These are phyloP conservation scores for Groenewaldozyma salmanticensis DNA, from an alignment of 805 yeast species.

Conservation along the genomic window DNA sequence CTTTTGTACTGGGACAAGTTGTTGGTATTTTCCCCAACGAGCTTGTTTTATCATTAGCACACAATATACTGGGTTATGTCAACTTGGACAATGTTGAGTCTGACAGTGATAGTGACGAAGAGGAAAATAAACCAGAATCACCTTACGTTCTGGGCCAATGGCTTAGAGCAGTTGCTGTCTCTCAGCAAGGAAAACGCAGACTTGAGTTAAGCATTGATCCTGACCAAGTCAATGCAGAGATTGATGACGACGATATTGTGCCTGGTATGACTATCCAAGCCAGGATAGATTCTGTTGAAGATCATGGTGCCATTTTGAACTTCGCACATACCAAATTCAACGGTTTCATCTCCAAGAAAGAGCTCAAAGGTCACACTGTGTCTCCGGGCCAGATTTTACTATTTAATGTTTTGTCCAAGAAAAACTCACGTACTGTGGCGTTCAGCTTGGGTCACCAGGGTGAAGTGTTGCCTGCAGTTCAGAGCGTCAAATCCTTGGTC, in stretches of 20 bases:
- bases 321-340: conserved; percentile 47
- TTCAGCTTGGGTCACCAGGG: conserved; percentile 15
- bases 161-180: conserved; percentile 71
- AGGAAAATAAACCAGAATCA: conserved; percentile 41
- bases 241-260: conserved; percentile 43
- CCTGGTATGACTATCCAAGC: conserved; percentile 64
- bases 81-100: conserved; percentile 25
- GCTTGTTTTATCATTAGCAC: conserved; percentile 64
- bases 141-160: conserved; percentile 68
- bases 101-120: conserved; percentile 30
- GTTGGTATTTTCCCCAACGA: conserved; percentile 50
- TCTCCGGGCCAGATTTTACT: conserved; percentile 64
- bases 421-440: conserved; percentile 44
- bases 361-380: conserved; percentile 34
- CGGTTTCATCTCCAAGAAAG: conserved; percentile 73
- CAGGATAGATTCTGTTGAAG: conserved; percentile 72
- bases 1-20: conserved; percentile 70
- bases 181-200: conserved; percentile 47
- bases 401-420: conserved; percentile 46
- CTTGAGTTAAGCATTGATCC: conserved; percentile 72
- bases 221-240: conserved; percentile 47
- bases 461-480: conserved; percentile 35
- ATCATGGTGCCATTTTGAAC: conserved; percentile 77
- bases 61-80: conserved; percentile 64
- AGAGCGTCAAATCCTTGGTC: conserved; percentile 68